A percentile compares a stretch with the other conserved stretches of the same genome.
phyloP scores from a whole-genome alignment of 1,284 basidiomycete genomes.

The Melampsora abietis-canadensis region DNA sequence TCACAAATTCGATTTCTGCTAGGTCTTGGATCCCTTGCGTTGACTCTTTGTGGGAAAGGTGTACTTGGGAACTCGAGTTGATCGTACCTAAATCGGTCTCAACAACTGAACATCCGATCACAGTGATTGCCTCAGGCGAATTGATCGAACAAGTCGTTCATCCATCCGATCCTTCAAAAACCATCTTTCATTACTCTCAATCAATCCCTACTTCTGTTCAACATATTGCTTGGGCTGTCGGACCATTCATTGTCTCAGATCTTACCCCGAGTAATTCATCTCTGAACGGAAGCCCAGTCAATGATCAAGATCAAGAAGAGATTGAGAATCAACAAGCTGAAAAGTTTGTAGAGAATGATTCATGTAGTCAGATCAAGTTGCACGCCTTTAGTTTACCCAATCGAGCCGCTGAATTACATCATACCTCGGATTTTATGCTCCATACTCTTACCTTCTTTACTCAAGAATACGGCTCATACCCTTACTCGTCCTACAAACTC shows the following conservation, averaged over 20 bases:
- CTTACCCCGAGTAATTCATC: constrained; percentile 18
- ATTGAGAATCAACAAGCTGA: constrained; percentile 17
- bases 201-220: constrained; percentile 84
- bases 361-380: constrained; percentile 68
- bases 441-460: constrained; percentile 88
- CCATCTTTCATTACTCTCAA: constrained; percentile 90
- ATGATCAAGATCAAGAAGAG: constrained; percentile 12
- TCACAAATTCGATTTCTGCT: constrained; percentile 83
- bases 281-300: background rate
- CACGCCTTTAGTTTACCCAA: constrained; percentile 91
- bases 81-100: constrained; percentile 69
- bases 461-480: constrained; percentile 91
- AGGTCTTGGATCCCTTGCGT: constrained; percentile 96
- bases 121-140: constrained; percentile 90
- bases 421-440: constrained; percentile 71
- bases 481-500: constrained; percentile 89
- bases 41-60: constrained; percentile 92
- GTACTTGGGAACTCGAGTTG: constrained; percentile 97
- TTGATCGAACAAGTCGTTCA: constrained; percentile 91
- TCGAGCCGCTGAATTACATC: constrained; percentile 64
- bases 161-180: constrained; percentile 88
- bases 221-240: constrained; percentile 91
- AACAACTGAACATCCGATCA: constrained; percentile 55
- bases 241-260: constrained; percentile 65
- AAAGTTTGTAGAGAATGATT: constrained; percentile 9